Percentiles rank a stretch among this genome's conserved stretches.
Conservation (phyloP, 306 rosid genomes). For the Prunus davidiana region DNA sequence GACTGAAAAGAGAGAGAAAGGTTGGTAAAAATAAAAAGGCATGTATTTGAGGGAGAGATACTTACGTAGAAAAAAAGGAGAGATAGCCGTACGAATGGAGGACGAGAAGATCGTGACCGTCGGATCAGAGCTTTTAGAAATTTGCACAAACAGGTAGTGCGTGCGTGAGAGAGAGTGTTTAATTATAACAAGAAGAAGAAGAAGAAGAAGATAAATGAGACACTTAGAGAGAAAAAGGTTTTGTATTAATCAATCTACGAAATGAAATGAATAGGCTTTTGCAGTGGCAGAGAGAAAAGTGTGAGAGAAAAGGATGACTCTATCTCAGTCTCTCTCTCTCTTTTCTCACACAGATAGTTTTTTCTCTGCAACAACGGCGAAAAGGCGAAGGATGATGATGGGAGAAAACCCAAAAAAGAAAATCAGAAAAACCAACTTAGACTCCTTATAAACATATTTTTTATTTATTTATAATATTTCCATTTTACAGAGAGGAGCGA, state of each 20-base stretch:
- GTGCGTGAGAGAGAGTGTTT: slow-evolving; percentile 12
- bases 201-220: slow-evolving; percentile 17
- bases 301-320: not conserved
- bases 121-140: slow-evolving; percentile 46
- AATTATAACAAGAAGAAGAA: slow-evolving; percentile 23
- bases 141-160: slow-evolving; percentile 5
- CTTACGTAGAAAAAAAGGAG: slow-evolving; percentile 64
- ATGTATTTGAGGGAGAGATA: slow-evolving; percentile 13
- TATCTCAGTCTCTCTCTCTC: not conserved
- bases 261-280: slow-evolving; percentile 1
- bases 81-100: slow-evolving; percentile 65
- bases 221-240: not conserved
- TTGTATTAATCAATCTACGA: not conserved
- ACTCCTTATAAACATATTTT: not conserved
- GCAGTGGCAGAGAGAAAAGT: slow-evolving; percentile 2
- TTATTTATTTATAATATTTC: not conserved
- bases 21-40: slow-evolving; percentile 17
- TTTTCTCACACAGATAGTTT: slow-evolving; percentile 24
- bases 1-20: slow-evolving; percentile 19
- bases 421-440: not conserved
- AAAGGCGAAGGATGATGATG: slow-evolving; percentile 45
- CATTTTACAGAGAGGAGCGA: not conserved
- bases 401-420: slow-evolving; percentile 12
- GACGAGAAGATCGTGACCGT: slow-evolving; percentile 72
- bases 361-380: slow-evolving; percentile 66